Evolutionary conservation across 2,329 filamentous ascomycete species (phyloP).

Genomic region (Colletotrichum camelliae): DNA sequence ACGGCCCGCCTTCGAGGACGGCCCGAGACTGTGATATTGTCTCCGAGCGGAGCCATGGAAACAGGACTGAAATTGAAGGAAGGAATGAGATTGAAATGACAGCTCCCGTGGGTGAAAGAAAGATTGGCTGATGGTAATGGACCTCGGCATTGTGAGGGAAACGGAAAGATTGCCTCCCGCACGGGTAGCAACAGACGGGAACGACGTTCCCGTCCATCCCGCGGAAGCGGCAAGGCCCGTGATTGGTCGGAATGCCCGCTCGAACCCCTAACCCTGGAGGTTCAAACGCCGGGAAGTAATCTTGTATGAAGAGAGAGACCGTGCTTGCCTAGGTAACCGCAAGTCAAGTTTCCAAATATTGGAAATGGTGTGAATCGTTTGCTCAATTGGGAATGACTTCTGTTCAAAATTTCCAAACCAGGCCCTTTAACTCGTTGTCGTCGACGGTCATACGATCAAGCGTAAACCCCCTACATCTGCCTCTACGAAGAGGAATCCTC

Average conservation of each 20-base stretch:
- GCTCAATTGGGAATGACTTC: neutral
- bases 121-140: neutral
- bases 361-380: neutral
- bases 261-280: neutral
- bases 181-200: neutral
- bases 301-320: neutral
- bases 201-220: neutral
- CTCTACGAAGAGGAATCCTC: neutral
- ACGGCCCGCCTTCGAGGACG: constrained; percentile 30
- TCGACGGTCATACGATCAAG: neutral
- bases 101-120: neutral
- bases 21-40: neutral
- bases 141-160: neutral
- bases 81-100: neutral
- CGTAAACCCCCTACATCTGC: neutral
- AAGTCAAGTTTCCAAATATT: neutral
- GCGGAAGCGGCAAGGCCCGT: neutral
- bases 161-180: neutral
- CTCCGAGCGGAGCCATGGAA: neutral
- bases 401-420: neutral
- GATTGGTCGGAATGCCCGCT: neutral
- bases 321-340: neutral
- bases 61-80: neutral
- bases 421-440: neutral
- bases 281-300: neutral